A percentile compares a stretch with the other conserved stretches of the same genome.
These are phyloP conservation scores for Cyclospora cayetanensis DNA, from an alignment of 169 alveolate genomes.

Conservation along the genomic window DNA sequence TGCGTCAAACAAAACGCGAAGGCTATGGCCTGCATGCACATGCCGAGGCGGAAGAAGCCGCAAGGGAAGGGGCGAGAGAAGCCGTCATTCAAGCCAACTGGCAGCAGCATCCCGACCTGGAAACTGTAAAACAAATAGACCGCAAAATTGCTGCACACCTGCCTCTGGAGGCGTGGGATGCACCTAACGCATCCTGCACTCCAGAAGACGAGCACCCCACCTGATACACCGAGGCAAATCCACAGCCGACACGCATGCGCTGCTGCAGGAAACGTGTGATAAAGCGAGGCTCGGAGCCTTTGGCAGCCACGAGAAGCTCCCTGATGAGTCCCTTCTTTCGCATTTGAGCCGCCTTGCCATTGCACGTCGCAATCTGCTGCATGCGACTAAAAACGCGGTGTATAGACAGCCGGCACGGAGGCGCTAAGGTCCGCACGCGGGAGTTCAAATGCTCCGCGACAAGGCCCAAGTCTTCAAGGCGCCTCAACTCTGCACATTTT, in stretches of 20 bases:
- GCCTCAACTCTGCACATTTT: conserved; percentile 74
- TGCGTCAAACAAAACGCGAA: conserved; percentile 80
- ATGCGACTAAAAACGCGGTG: conserved; percentile 80
- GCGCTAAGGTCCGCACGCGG: conserved; percentile 81
- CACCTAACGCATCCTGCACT: too few relatives aligned
- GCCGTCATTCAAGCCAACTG: too few relatives aligned
- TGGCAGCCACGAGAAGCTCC: conserved; percentile 91
- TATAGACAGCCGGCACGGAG: conserved; percentile 88
- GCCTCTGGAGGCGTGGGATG: too few relatives aligned
- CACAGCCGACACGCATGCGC: conserved; percentile 96
- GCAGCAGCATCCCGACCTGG: too few relatives aligned
- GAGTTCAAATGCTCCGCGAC: conserved; percentile 87
- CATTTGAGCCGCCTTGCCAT: conserved; percentile 82
- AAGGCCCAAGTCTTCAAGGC: conserved; percentile 95
- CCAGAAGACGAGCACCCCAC: conserved; percentile 84
- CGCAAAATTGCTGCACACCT: too few relatives aligned
- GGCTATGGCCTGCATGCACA: conserved; percentile 78
- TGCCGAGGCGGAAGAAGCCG: too few relatives aligned
- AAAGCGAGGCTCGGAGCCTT: conserved; percentile 93
- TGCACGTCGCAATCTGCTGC: conserved; percentile 76
- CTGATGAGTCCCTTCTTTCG: conserved; percentile 84
- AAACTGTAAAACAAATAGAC: too few relatives aligned
- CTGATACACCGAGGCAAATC: conserved; percentile 93
- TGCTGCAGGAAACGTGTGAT: conserved; percentile 95
- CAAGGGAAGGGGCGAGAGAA: too few relatives aligned